A percentile compares a stretch with the other conserved stretches of the same genome.
Evolutionary conservation across 768 basidiomycete species (phyloP).

Genomic region (Collybia sordida): DNA sequence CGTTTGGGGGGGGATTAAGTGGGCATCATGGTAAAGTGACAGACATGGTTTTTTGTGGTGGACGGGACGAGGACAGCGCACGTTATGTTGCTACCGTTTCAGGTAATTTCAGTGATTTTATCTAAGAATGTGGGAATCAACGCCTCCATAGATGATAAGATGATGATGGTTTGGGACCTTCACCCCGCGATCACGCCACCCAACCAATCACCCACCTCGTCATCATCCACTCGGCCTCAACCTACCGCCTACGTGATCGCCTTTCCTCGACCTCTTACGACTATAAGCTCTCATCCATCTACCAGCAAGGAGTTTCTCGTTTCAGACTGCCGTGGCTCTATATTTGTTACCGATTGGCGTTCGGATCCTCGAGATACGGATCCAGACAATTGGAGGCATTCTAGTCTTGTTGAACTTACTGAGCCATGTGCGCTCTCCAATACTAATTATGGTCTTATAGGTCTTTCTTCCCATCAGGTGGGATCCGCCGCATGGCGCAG

Average conservation of each 20-base stretch:
- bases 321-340: constrained; percentile 69
- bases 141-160: constrained; percentile 62
- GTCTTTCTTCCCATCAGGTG: constrained; percentile 39
- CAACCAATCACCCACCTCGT: constrained; percentile 33
- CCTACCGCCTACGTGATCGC: constrained; percentile 77
- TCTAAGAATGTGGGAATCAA: neutral
- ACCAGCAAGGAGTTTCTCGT: constrained; percentile 81
- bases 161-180: constrained; percentile 89
- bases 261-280: constrained; percentile 69
- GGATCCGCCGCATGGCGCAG: constrained; percentile 71
- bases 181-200: constrained; percentile 50
- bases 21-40: constrained; percentile 81
- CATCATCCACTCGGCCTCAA: constrained; percentile 47
- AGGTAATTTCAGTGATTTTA: constrained; percentile 34
- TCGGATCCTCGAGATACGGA: constrained; percentile 60
- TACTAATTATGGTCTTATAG: constrained; percentile 37
- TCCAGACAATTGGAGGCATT: constrained; percentile 57
- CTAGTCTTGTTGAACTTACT: constrained; percentile 66
- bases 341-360: constrained; percentile 84
- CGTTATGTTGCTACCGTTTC: constrained; percentile 83
- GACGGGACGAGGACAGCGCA: constrained; percentile 61
- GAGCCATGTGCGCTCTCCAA: constrained; percentile 67
- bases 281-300: constrained; percentile 68
- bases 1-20: constrained; percentile 78
- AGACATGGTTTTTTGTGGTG: constrained; percentile 80